phyloP scores from a whole-genome alignment of 805 yeast species.

The Sungouiella thailandica region DNA sequence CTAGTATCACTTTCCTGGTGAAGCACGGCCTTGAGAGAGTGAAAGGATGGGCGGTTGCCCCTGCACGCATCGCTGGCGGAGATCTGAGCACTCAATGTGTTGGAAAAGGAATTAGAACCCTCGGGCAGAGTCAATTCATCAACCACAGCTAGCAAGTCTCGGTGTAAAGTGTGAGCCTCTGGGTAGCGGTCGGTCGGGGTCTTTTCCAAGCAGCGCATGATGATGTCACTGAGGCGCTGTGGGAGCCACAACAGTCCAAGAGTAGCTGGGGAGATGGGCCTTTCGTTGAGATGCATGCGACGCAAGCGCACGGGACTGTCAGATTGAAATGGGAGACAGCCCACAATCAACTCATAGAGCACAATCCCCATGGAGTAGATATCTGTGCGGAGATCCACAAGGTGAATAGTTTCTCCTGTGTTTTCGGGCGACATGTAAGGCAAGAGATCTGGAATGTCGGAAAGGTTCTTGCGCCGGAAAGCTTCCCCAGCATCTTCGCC shows the following conservation, averaged over 20 bases:
- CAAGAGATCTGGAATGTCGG: constrained; percentile 32
- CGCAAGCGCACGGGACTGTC: constrained; percentile 35
- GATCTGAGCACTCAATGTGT: too few species aligned
- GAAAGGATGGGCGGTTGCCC: neutral
- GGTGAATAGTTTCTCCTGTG: constrained; percentile 31
- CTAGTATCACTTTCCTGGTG: neutral
- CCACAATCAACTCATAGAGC: constrained; percentile 43
- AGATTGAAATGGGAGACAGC: constrained; percentile 40
- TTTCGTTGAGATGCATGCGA: constrained; percentile 35
- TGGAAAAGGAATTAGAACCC: neutral
- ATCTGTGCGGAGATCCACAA: constrained; percentile 45
- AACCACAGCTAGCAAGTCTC: constrained; percentile 17
- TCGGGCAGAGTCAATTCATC: neutral
- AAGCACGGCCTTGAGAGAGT: neutral
- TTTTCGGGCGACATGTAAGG: constrained; percentile 51
- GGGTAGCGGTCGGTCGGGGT: constrained; percentile 36
- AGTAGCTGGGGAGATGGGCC: constrained; percentile 37
- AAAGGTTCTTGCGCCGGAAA: constrained; percentile 37
- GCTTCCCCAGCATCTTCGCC: constrained; percentile 40
- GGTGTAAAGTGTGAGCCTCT: constrained; percentile 27
- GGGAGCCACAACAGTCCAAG: constrained; percentile 24
- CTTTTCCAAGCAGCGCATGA: constrained; percentile 41
- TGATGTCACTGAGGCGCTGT: constrained; percentile 29
- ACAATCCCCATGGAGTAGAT: constrained; percentile 48
- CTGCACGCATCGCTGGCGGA: too few species aligned